phyloP scores from a whole-genome alignment of 495 filamentous ascomycete species.

The Neurospora sublineolata region DNA sequence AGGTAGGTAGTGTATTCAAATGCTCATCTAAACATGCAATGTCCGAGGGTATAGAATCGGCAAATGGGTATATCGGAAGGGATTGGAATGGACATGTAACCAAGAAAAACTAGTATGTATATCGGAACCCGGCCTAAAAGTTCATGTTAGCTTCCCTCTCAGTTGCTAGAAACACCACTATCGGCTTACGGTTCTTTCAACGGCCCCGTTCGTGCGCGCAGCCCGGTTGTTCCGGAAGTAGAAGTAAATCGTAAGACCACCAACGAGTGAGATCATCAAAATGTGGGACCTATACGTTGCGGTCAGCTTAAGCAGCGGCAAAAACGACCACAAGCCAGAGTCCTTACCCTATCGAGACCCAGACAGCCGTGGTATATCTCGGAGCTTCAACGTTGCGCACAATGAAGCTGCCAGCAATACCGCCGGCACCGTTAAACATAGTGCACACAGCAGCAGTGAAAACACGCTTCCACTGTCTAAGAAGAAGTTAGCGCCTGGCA shows the following conservation, averaged over 20 bases:
- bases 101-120: conserved; percentile 10
- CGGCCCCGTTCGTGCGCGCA: not conserved
- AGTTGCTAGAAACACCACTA: not conserved
- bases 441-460: conserved; percentile 58
- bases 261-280: conserved; percentile 52
- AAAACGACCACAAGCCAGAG: not conserved
- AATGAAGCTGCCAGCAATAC: conserved; percentile 67
- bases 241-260: conserved; percentile 50
- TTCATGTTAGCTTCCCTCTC: not conserved
- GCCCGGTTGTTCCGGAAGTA: conserved; percentile 41
- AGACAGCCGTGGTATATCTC: conserved; percentile 56
- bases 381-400: conserved; percentile 58
- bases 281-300: conserved; percentile 37
- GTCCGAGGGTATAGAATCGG: not conserved
- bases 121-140: conserved; percentile 12
- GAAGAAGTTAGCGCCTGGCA: not conserved
- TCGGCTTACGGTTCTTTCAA: conserved; percentile 15
- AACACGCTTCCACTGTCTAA: conserved; percentile 62
- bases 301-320: not conserved
- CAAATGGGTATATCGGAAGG: not conserved
- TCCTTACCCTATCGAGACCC: conserved; percentile 53
- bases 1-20: not conserved
- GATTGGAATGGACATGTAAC: fast-evolving
- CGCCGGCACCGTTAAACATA: conserved; percentile 62
- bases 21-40: not conserved